These are phyloP conservation scores for Cetradonia linearis DNA, from an alignment of 495 filamentous ascomycete genomes.

Conservation along the genomic window DNA sequence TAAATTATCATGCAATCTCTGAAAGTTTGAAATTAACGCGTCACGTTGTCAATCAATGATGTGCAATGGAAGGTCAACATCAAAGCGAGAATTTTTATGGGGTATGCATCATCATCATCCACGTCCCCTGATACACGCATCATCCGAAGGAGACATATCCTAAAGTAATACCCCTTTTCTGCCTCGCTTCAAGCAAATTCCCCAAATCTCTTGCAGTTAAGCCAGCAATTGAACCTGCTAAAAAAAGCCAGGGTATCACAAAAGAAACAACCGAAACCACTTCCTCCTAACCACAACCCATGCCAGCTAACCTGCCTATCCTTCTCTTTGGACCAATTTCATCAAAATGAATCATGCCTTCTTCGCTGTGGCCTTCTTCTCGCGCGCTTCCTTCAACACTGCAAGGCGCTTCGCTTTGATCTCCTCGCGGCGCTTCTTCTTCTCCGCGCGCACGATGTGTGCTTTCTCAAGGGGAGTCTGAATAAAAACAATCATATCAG, in stretches of 20 bases:
- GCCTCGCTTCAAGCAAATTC: background rate
- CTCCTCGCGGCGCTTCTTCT: conserved; percentile 16
- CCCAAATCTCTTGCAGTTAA: background rate
- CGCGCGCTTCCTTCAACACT: conserved; percentile 12
- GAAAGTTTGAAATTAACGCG: background rate
- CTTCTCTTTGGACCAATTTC: too few relatives aligned
- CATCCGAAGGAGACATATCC: background rate
- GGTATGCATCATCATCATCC: background rate
- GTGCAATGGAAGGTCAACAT: background rate
- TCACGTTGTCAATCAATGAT: background rate
- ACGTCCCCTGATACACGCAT: background rate
- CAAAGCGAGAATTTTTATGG: background rate
- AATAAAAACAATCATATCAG: background rate
- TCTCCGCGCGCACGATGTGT: conserved; percentile 14
- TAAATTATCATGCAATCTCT: background rate
- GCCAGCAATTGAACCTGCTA: background rate
- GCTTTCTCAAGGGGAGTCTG: conserved; percentile 15
- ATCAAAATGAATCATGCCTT: background rate
- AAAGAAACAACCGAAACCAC: background rate
- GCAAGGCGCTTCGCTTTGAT: conserved; percentile 18
- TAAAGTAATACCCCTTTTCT: background rate
- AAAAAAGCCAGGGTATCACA: conserved; percentile 10
- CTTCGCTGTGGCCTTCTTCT: conserved; percentile 12
- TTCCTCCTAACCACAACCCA: background rate
- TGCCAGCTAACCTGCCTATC: background rate